Evolutionary conservation across 2,329 filamentous ascomycete species (phyloP).

Genomic region (Lachnellula subtilissima): DNA sequence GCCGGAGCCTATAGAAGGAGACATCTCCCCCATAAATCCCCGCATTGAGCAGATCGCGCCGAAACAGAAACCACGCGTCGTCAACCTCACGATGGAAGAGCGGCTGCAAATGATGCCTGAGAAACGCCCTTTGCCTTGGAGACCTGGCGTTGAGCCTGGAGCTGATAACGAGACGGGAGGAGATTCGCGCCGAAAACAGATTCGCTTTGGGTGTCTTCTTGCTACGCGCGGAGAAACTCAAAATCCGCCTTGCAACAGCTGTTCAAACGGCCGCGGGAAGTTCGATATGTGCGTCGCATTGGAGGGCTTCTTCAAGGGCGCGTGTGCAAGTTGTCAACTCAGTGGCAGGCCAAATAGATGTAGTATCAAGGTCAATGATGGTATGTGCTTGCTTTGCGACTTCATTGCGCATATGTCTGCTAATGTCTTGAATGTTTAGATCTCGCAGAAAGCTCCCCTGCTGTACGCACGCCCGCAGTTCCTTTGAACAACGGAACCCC

Average conservation of each 20-base stretch:
- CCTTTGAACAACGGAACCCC: slow-evolving; percentile 6
- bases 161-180: slow-evolving; percentile 31
- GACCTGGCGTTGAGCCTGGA: slow-evolving; percentile 27
- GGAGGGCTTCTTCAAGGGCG: slow-evolving; percentile 32
- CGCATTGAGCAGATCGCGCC: slow-evolving; percentile 3
- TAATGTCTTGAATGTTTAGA: neutral
- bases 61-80: slow-evolving; percentile 9
- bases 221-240: slow-evolving; percentile 29
- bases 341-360: slow-evolving; percentile 31
- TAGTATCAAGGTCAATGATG: slow-evolving; percentile 30
- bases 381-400: slow-evolving; percentile 14
- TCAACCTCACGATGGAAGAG: slow-evolving; percentile 28
- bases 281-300: slow-evolving; percentile 29
- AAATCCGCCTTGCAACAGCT: slow-evolving; percentile 24
- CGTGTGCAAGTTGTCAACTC: slow-evolving; percentile 31
- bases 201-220: slow-evolving; percentile 30
- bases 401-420: neutral
- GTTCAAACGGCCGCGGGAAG: slow-evolving; percentile 30
- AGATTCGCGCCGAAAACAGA: slow-evolving; percentile 31
- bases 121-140: slow-evolving; percentile 27
- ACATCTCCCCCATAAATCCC: slow-evolving; percentile 5
- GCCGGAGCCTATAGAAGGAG: slow-evolving; percentile 22
- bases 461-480: slow-evolving; percentile 10
- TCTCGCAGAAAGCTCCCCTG: slow-evolving; percentile 13
- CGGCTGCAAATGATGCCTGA: slow-evolving; percentile 29